Base-by-base conservation (phyloP, 371 early-diverging fungal species). In the Apophysomyces elegans region DNA sequence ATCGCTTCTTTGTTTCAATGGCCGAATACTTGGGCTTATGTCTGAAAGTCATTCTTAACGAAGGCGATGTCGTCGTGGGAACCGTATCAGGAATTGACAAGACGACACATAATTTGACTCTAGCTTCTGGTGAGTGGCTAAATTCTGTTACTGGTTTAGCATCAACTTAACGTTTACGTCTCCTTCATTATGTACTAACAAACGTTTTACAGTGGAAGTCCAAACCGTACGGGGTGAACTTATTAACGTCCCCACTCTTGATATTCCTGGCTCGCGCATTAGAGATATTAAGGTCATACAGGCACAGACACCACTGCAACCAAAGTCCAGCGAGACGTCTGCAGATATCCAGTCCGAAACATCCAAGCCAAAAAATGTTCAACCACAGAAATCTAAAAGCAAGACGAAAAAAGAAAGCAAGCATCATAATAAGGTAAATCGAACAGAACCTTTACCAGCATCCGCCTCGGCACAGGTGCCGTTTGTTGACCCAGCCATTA, bases 401-500 rank as follows among this genome's bases (percentile, higher is more conserved):
- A 50, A 50, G 21, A 50, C 54, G 3, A 50, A 50, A 50, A 50
- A 50, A 50, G 54, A 50, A 3, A 50, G 21, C 54, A 50, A 62
- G 50, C 47, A 61, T 6, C 45, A 46, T 56, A n/a, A 36, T 59
- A 3, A 58, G 59, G 41, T 59, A 39, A 36, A 36, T 39, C 37
- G 43, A 18, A 36, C 60, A 26, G 37, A 58, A 38, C 6, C 26
- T 39, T 41, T 44, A 43, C 39, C 43, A 21, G 41, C 66, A 21
- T 37, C 32, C 2, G 32, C 32, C 56, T 37, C 35, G 16, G 12
- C 44, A 18, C 37, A 36, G 59, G 37, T n/a, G 1, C 56, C 62
- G 14, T 64, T 69, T 39, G 62, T 69, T 56, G 74, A 73, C 56
- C 74, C 74, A 57, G 74, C 74, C 18, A 73, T 73, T 39, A 56